A percentile compares a stretch with the other conserved stretches of the same genome.
Conservation (phyloP, 2,329 filamentous ascomycete species). For the Proliferodiscus dingleyae region DNA sequence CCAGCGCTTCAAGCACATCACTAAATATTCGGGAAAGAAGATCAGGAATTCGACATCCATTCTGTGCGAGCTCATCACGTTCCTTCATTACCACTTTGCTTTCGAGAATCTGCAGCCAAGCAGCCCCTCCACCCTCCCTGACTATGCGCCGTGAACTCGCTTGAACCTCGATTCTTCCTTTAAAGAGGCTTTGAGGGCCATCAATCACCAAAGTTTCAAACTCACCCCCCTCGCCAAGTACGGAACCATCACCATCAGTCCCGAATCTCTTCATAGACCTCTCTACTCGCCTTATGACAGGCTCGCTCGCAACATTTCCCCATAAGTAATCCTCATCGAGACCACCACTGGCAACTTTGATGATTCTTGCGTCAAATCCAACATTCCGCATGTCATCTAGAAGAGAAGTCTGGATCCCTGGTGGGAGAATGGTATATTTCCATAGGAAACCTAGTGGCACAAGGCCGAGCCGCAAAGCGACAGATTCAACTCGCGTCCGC, state of each 20-base stretch:
- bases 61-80: slow-evolving; percentile 35
- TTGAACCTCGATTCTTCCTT: slow-evolving; percentile 59
- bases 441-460: slow-evolving; percentile 82
- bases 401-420: slow-evolving; percentile 45
- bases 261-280: slow-evolving; percentile 63
- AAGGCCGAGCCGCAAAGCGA: slow-evolving; percentile 79
- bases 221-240: slow-evolving; percentile 89
- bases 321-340: slow-evolving; percentile 77
- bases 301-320: slow-evolving; percentile 64
- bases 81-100: slow-evolving; percentile 42
- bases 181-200: slow-evolving; percentile 71
- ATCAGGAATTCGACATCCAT: slow-evolving; percentile 50
- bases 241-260: slow-evolving; percentile 57
- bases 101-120: slow-evolving; percentile 60
- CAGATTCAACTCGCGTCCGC: slow-evolving; percentile 88
- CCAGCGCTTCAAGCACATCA: slow-evolving; percentile 15
- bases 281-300: slow-evolving; percentile 44
- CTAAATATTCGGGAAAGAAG: slow-evolving; percentile 62
- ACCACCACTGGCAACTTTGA: slow-evolving; percentile 91
- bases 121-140: slow-evolving; percentile 69
- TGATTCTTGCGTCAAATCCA: slow-evolving; percentile 80
- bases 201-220: slow-evolving; percentile 89
- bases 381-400: slow-evolving; percentile 75
- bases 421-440: slow-evolving; percentile 76
- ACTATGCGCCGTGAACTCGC: slow-evolving; percentile 49